Evolutionary conservation across 139 green algal genomes (phyloP).

Genomic region (Volvox reticuliferus): DNA sequence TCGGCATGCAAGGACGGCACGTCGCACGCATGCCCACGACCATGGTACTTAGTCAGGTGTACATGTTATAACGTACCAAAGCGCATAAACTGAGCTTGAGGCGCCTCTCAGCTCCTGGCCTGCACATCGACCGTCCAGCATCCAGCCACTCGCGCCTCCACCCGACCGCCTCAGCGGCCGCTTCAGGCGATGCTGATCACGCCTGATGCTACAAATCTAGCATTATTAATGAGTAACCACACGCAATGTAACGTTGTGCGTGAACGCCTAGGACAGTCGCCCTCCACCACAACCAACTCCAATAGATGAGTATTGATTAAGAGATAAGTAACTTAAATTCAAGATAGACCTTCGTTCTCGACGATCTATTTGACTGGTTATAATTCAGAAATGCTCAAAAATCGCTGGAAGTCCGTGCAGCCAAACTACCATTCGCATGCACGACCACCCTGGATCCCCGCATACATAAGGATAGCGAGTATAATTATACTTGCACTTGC

Average conservation of each 20-base stretch:
- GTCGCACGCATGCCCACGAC: background rate
- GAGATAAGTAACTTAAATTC: background rate
- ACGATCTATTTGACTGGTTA: background rate
- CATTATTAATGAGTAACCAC: background rate
- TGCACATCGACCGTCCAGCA: conserved; percentile 20
- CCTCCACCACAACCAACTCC: conserved; percentile 24
- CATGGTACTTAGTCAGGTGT: background rate
- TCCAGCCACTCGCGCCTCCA: conserved; percentile 34
- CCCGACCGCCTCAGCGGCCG: conserved; percentile 22
- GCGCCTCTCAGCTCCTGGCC: conserved; percentile 22
- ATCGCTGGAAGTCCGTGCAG: background rate
- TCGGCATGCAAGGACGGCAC: background rate
- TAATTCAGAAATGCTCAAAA: background rate
- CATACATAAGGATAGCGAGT: background rate
- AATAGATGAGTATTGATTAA: background rate
- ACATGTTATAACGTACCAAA: background rate
- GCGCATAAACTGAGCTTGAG: background rate
- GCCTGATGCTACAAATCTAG: background rate
- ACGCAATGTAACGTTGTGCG: background rate
- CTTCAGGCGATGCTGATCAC: background rate
- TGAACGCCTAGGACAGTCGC: background rate
- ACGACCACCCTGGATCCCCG: background rate
- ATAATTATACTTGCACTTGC: too few species aligned
- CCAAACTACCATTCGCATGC: background rate
- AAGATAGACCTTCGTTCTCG: background rate